phyloP scores from a whole-genome alignment of 495 filamentous ascomycete genomes.

The Aspergillus egyptiacus region DNA sequence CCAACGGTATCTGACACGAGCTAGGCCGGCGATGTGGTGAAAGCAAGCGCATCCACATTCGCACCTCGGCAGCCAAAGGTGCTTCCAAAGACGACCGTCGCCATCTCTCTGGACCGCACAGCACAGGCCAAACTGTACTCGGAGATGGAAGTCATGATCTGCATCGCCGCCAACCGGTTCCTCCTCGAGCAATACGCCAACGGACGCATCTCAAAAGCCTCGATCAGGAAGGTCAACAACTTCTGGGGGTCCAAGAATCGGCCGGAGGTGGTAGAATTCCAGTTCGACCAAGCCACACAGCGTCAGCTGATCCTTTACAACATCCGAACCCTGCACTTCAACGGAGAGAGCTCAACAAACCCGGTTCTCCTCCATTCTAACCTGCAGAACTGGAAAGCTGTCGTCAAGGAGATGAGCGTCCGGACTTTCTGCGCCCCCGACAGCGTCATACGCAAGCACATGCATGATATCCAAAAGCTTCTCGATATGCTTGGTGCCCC shows the following conservation, averaged over 20 bases:
- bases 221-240: constrained; percentile 41
- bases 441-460: constrained; percentile 47
- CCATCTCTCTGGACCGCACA: constrained; percentile 39
- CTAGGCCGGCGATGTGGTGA: constrained; percentile 22
- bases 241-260: constrained; percentile 47
- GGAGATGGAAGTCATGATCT: constrained; percentile 51
- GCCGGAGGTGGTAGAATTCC: constrained; percentile 49
- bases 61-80: constrained; percentile 13
- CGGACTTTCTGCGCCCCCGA: constrained; percentile 54
- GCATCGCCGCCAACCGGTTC: constrained; percentile 47
- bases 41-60: constrained; percentile 13
- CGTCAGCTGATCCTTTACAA: constrained; percentile 47
- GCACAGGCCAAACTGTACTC: constrained; percentile 49
- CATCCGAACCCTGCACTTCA: constrained; percentile 44
- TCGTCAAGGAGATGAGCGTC: constrained; percentile 46
- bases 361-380: constrained; percentile 40
- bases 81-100: constrained; percentile 22
- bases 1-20: constrained; percentile 4
- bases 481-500: constrained; percentile 49
- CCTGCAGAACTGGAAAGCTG: constrained; percentile 46
- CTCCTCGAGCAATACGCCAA: constrained; percentile 39
- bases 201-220: constrained; percentile 41
- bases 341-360: constrained; percentile 35
- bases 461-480: constrained; percentile 47
- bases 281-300: constrained; percentile 53